Evolutionary conservation across 192 early-diverging fungal species (phyloP).

Genomic region (Fimicolochytrium jonesii): DNA sequence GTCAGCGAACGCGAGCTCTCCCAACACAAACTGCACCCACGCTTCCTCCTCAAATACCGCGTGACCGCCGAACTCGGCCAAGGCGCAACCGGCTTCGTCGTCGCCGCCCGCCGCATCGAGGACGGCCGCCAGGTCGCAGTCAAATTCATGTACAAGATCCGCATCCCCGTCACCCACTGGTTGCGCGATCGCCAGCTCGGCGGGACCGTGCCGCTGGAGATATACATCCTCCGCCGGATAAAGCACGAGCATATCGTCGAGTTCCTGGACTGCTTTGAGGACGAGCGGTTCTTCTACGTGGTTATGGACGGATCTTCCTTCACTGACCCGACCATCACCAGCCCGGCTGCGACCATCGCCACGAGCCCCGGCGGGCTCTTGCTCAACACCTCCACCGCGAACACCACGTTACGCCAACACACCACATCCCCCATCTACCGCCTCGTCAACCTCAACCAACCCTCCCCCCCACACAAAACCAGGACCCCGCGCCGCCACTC

Average conservation of each 20-base stretch:
- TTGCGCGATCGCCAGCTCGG: slow-evolving; percentile 16
- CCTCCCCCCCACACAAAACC: background rate
- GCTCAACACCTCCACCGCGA: background rate
- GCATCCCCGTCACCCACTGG: slow-evolving; percentile 24
- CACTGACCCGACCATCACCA: background rate
- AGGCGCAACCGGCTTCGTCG: slow-evolving; percentile 71
- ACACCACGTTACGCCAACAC: background rate
- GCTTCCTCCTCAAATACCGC: slow-evolving; percentile 28
- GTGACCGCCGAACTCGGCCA: slow-evolving; percentile 49
- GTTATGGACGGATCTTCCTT: slow-evolving; percentile 38
- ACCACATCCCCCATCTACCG: slow-evolving; percentile 9
- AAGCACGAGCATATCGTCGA: slow-evolving; percentile 42
- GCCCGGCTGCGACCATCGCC: slow-evolving; percentile 2
- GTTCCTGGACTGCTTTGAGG: slow-evolving; percentile 70
- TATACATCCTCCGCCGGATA: slow-evolving; percentile 60
- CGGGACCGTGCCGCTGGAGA: slow-evolving; percentile 61
- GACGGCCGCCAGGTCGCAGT: slow-evolving; percentile 52
- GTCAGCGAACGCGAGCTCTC: slow-evolving; percentile 19
- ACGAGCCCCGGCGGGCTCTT: background rate
- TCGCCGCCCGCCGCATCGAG: slow-evolving; percentile 45
- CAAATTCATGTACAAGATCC: slow-evolving; percentile 48
- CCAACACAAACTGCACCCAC: slow-evolving; percentile 10
- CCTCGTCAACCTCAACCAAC: background rate
- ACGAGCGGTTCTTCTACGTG: slow-evolving; percentile 48
- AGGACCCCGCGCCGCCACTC: background rate